phyloP scores from a whole-genome alignment of 2,329 filamentous ascomycete species.

The Ophiocordyceps unilateralis region DNA sequence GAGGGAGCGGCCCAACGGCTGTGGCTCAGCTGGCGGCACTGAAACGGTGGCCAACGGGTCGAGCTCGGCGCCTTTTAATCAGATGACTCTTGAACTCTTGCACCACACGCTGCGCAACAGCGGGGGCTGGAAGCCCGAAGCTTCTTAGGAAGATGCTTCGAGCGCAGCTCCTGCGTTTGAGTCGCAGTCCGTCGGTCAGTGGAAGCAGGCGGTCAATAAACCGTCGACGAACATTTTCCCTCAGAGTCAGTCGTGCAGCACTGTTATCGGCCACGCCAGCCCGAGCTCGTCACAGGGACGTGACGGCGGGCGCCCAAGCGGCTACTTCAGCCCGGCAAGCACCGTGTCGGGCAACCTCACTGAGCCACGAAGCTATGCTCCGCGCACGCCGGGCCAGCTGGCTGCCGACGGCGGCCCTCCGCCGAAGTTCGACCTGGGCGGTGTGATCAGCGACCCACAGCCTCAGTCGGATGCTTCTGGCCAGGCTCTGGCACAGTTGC shows the following conservation, averaged over 20 bases:
- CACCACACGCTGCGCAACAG: conserved; percentile 2
- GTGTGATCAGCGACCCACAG: neutral
- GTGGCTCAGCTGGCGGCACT: neutral
- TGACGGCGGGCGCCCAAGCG: neutral
- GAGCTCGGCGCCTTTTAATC: neutral
- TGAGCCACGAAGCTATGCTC: conserved; percentile 25
- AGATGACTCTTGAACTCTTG: conserved; percentile 1
- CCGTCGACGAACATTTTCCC: conserved; percentile 1
- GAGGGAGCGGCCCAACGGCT: neutral
- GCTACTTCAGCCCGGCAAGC: conserved; percentile 3
- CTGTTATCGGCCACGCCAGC: conserved; percentile 1
- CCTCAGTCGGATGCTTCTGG: neutral
- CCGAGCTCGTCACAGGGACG: conserved; percentile 1
- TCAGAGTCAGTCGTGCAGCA: conserved; percentile 5
- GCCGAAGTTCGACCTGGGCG: conserved; percentile 18
- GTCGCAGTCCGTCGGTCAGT: neutral
- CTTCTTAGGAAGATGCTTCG: conserved; percentile 6
- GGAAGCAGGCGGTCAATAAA: neutral
- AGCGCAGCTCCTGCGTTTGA: neutral
- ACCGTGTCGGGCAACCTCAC: conserved; percentile 10
- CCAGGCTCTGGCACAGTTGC: neutral
- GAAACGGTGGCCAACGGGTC: neutral
- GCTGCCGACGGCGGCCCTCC: conserved; percentile 13
- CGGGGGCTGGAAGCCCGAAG: conserved; percentile 1
- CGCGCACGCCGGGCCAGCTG: conserved; percentile 13